Percentiles rank a stretch among this genome's conserved stretches.
phyloP scores from a whole-genome alignment of 345 rosid species.

The Stellera chamaejasme region DNA sequence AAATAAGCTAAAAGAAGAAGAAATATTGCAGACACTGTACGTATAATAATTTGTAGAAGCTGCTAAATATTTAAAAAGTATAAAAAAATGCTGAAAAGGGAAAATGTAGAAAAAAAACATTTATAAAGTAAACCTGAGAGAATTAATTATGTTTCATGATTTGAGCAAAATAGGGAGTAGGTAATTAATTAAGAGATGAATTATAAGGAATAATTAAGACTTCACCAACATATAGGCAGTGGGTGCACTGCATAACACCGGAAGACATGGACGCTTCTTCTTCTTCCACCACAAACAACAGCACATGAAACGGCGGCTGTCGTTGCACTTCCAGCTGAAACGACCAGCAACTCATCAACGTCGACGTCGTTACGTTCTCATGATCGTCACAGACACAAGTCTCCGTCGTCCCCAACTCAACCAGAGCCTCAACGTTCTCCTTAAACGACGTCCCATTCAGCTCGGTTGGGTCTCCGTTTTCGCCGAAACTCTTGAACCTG shows the following conservation, averaged over 20 bases:
- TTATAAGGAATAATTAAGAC: slow-evolving; percentile 17
- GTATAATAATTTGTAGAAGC: neutral
- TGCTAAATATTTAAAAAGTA: neutral
- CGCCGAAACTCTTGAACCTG: slow-evolving; percentile 68
- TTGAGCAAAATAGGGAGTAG: no score
- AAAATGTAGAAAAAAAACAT: neutral
- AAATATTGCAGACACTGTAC: no score
- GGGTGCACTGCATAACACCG: slow-evolving; percentile 52
- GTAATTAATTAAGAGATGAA: neutral
- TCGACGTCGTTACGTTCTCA: no score
- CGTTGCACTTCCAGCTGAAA: slow-evolving; percentile 80
- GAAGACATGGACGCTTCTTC: slow-evolving; percentile 38
- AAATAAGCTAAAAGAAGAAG: no score
- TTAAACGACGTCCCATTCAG: slow-evolving; percentile 44
- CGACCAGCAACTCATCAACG: slow-evolving; percentile 52
- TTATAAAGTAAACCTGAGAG: neutral
- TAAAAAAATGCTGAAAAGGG: neutral
- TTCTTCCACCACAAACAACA: slow-evolving; percentile 55
- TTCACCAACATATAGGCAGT: slow-evolving; percentile 81
- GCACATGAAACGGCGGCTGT: slow-evolving; percentile 60
- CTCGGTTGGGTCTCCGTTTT: slow-evolving; percentile 60
- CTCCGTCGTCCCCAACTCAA: slow-evolving; percentile 58
- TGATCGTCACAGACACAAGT: slow-evolving; percentile 17
- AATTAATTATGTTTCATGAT: no score
- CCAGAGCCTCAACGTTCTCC: slow-evolving; percentile 49